phyloP scores from a whole-genome alignment of 352 stramenopile species.

The Globisporangium orthogonon region DNA sequence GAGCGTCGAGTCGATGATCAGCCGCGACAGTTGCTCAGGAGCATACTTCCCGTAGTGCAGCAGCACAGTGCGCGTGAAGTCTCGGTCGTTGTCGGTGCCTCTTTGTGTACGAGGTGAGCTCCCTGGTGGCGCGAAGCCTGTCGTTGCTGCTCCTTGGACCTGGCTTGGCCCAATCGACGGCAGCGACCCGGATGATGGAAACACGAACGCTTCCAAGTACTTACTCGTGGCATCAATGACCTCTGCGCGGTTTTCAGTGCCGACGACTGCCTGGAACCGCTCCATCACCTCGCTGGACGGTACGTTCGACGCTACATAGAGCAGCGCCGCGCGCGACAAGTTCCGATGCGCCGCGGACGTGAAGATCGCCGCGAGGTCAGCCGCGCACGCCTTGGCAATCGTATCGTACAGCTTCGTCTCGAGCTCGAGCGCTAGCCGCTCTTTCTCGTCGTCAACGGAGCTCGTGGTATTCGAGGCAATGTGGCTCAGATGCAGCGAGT shows the following conservation, averaged over 20 bases:
- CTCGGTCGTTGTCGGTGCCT: background rate
- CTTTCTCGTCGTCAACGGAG: slow-evolving; percentile 29
- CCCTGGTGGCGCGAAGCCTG: slow-evolving; percentile 6
- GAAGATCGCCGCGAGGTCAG: slow-evolving; percentile 56
- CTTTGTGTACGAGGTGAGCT: slow-evolving; percentile 1
- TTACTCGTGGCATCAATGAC: slow-evolving; percentile 49
- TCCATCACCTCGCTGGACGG: slow-evolving; percentile 49
- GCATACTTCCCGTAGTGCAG: slow-evolving; percentile 70
- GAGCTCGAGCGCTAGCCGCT: slow-evolving; percentile 49
- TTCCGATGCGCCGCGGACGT: slow-evolving; percentile 45
- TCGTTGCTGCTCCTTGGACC: no score
- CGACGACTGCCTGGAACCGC: slow-evolving; percentile 41
- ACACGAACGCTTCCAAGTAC: slow-evolving; percentile 79
- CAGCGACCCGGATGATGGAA: slow-evolving; percentile 32
- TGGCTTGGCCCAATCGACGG: slow-evolving; percentile 4
- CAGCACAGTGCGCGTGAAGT: slow-evolving; percentile 63
- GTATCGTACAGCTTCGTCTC: slow-evolving; percentile 74
- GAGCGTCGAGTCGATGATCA: slow-evolving; percentile 70
- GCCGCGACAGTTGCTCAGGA: slow-evolving; percentile 58
- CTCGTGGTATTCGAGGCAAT: background rate
- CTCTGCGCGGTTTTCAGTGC: slow-evolving; percentile 31
- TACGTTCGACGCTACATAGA: slow-evolving; percentile 72
- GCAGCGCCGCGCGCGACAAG: slow-evolving; percentile 47
- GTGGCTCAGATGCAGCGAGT: slow-evolving; percentile 27
- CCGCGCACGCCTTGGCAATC: slow-evolving; percentile 60